phyloP scores from a whole-genome alignment of 108 stramenopile genomes.

The Fragilaria crotonensis region DNA sequence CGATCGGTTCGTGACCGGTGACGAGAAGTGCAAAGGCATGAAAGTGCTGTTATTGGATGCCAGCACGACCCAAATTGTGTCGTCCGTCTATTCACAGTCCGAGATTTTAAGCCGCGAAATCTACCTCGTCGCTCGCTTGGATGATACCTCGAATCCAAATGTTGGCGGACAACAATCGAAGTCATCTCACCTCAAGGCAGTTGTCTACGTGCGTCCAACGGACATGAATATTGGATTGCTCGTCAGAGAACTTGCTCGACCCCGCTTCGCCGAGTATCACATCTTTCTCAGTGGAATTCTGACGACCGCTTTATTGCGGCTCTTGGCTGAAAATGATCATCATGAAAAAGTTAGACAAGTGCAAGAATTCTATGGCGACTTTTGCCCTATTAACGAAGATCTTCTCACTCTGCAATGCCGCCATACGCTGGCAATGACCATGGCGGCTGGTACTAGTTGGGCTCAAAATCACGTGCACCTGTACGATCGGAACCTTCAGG shows the following conservation, averaged over 20 bases:
- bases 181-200: slow-evolving; percentile 85
- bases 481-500: slow-evolving; percentile 82
- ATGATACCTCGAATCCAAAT: slow-evolving; percentile 20
- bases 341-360: slow-evolving; percentile 86
- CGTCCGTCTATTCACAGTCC: slow-evolving; percentile 84
- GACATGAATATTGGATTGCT: slow-evolving; percentile 70
- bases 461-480: slow-evolving; percentile 52
- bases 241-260: slow-evolving; percentile 66
- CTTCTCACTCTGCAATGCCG: slow-evolving; percentile 85
- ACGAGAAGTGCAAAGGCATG: slow-evolving; percentile 77
- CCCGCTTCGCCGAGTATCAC: slow-evolving; percentile 94
- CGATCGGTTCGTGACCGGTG: slow-evolving; percentile 82
- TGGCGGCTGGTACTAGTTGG: slow-evolving; percentile 56
- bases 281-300: slow-evolving; percentile 93
- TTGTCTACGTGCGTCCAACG: slow-evolving; percentile 92
- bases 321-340: slow-evolving; percentile 87
- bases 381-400: slow-evolving; percentile 92
- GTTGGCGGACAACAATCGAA: not conserved
- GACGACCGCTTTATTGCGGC: slow-evolving; percentile 56
- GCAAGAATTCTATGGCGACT: slow-evolving; percentile 98
- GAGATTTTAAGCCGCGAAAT: slow-evolving; percentile 84
- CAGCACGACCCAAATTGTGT: slow-evolving; percentile 83
- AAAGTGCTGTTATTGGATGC: slow-evolving; percentile 92
- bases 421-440: slow-evolving; percentile 68
- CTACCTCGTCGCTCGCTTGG: slow-evolving; percentile 76